Evolutionary conservation across 2,329 filamentous ascomycete genomes (phyloP).

Genomic region (Clonostachys rhizophaga): DNA sequence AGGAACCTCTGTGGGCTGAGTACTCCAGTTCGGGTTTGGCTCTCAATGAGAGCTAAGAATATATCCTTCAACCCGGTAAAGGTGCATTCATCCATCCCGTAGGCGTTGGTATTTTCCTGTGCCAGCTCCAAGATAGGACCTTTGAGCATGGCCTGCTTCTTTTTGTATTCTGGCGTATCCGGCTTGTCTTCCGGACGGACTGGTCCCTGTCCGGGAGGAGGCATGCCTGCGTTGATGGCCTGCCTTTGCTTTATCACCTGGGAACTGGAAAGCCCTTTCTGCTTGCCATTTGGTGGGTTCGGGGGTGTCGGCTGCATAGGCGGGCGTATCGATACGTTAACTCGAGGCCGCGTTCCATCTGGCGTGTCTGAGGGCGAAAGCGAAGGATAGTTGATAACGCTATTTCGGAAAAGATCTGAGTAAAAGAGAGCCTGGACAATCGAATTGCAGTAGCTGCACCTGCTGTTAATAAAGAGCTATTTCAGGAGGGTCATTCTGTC

Average conservation of each 20-base stretch:
- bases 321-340: conserved; percentile 58
- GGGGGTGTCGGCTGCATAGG: conserved; percentile 37
- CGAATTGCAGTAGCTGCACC: conserved; percentile 88
- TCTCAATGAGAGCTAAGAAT: conserved; percentile 83
- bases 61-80: conserved; percentile 96
- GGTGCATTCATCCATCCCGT: conserved; percentile 91
- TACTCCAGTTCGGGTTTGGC: conserved; percentile 78
- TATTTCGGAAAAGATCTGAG: conserved; percentile 87
- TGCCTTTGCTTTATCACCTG: conserved; percentile 54
- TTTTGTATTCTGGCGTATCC: conserved; percentile 95
- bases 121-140: conserved; percentile 84
- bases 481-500: not conserved
- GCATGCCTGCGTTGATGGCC: conserved; percentile 45
- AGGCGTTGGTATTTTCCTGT: conserved; percentile 72
- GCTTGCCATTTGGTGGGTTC: conserved; percentile 26
- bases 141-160: conserved; percentile 86
- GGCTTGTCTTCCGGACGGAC: conserved; percentile 82
- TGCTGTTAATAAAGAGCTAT: conserved; percentile 11
- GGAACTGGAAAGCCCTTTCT: conserved; percentile 47
- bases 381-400: conserved; percentile 86
- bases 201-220: conserved; percentile 44
- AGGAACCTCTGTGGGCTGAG: conserved; percentile 89
- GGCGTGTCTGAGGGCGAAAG: conserved; percentile 66
- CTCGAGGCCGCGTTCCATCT: conserved; percentile 49
- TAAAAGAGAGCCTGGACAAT: conserved; percentile 97